Percentiles rank a stretch among this genome's conserved stretches.
Conservation (phyloP, 305 asterid species). For the Fraxinus dipetala region DNA sequence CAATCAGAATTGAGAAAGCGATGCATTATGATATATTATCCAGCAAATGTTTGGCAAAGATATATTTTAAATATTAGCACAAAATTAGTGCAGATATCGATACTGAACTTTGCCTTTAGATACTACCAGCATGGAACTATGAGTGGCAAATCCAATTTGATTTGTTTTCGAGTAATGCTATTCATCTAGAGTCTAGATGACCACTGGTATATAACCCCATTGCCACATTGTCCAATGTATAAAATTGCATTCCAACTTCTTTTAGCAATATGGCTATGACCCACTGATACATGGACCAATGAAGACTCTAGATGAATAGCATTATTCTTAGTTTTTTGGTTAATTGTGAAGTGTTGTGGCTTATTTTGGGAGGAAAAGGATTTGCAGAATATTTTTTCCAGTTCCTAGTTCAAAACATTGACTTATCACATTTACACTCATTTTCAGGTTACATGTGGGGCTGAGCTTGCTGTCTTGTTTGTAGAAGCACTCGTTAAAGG, state of each 20-base stretch:
- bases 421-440: constrained; percentile 13
- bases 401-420: background rate
- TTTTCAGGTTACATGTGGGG: constrained; percentile 80
- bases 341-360: background rate
- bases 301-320: background rate
- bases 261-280: background rate
- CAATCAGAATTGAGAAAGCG: background rate
- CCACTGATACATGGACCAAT: background rate
- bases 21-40: constrained; percentile 10
- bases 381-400: background rate
- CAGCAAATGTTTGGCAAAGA: background rate
- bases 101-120: background rate
- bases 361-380: background rate
- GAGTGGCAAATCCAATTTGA: background rate
- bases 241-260: background rate
- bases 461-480: constrained; percentile 83
- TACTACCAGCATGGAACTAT: background rate
- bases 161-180: constrained; percentile 1
- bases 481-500: constrained; percentile 86
- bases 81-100: background rate
- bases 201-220: background rate
- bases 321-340: background rate
- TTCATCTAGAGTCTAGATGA: background rate
- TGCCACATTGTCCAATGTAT: background rate
- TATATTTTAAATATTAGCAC: background rate